Base-by-base conservation (phyloP, 2,329 filamentous ascomycete genomes). In the Fusarium falciforme region DNA sequence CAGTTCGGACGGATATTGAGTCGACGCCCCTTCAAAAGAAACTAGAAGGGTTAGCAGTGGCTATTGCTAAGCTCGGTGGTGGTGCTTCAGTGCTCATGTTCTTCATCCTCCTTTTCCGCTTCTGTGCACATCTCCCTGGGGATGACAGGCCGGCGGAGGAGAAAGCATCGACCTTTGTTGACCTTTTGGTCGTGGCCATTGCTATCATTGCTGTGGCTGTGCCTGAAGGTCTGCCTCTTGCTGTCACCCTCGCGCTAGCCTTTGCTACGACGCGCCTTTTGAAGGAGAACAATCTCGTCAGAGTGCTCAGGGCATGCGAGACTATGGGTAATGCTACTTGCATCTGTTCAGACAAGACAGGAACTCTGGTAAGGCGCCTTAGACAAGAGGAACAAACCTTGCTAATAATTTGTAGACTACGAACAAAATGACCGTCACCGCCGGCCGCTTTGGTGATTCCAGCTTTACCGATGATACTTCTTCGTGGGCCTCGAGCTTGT, bases 171-270 rank as follows among this genome's bases (percentile, higher is more conserved):
- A 63, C 63, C 3, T 70, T 70, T 55, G 52, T 70, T 25, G 85
- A 89, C 35, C 90, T 92, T 63, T 85, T 92, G 61, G 91, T 92
- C 63, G 88, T 90, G 33, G 88, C 90, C n/a, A 88, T 92, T 64
- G 91, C 90, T 6, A 88, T 92, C 49, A 87, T 92, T 61, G 90
- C 92, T 27, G 89, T 92, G 6, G 90, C 90, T 33, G 89, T 92
- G 1, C 90, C 90, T 2, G 90, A 92, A 81, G 90, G 90, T 68
- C 80, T 92, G 3, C 90, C 90, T 1, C 83, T 93, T 8, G 91
- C 91, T 47, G 91, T 93, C 9, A 92, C 91, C 2, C 85, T 92
- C 2, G 90, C 91, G 5, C 80, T 93, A 40, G 90, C 91, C 14
- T 92, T 92, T 77, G 91, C 91, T 14, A 58, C 33, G 14, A 58